Evolutionary conservation across 805 yeast genomes (phyloP), one percentile per base, ranked within the genome.

Genomic region (Tetrapisispora taiwanensis): DNA sequence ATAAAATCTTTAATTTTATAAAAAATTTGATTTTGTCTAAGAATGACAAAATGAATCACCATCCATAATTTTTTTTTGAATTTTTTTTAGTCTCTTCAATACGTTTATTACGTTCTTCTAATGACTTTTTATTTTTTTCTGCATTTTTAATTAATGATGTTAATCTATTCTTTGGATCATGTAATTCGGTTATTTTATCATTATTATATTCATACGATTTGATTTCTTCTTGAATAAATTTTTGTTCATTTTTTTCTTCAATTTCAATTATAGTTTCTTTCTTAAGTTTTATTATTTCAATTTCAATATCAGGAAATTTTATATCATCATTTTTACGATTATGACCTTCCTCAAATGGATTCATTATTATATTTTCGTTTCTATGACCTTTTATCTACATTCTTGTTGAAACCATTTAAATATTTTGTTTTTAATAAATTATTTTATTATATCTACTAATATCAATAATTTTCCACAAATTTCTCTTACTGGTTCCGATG

Each of bases 121-220:
- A 31, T 3, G 41, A 24, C 4, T 34, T 34, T 26, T 35, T 44
- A 38, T 46, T 45, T 17, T 46, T 22, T 22, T 43, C 32, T 37
- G 55, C 55, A 36, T 52, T 52, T 36, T 47, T 48, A 13, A 52
- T 41, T 12, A 52, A 41, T 14, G 55, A 46, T 13, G 44, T 36
- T 34, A 52, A 45, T 30, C 50, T 52, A 37, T 52, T 52, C 35
- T 43, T 50, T n/a, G 52, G 40, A 41, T 52, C 52, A 39, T 50
- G 47, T 12, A 50, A 44, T 19, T 35, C 41, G 13, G 40, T 42
- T 55, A 39, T 38, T 38, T 30, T 43, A 47, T 30, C 46, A n/a
- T 2, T 7, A 3, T 31, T 32, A 4, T 30, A 8, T 8, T 40
- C 27, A n/a, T 7, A 17, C 4, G 32, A 17, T 22, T 26, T 24